These are phyloP conservation scores for Aureobasidium sp. DNA, from an alignment of 2,329 filamentous ascomycete genomes.

Conservation along the genomic window DNA sequence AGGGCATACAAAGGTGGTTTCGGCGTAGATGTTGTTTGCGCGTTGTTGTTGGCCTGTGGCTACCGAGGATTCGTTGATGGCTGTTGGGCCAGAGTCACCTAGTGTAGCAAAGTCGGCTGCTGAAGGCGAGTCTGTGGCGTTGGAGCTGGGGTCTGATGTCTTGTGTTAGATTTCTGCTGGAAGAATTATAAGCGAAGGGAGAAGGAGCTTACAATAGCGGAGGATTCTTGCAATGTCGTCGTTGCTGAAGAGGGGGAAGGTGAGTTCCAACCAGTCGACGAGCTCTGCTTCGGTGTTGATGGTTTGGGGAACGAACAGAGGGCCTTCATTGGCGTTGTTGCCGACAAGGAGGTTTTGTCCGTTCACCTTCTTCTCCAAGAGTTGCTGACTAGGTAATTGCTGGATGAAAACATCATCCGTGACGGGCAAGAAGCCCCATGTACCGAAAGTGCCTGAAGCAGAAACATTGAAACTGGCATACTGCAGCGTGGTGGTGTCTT, in stretches of 20 bases:
- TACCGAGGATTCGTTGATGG: constrained; percentile 43
- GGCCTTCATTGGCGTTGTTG: constrained; percentile 47
- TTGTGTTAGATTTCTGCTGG: background rate
- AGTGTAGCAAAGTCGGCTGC: constrained; percentile 24
- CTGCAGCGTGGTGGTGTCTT: constrained; percentile 33
- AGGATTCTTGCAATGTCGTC: constrained; percentile 33
- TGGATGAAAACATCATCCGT: constrained; percentile 37
- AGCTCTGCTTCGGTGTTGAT: constrained; percentile 37
- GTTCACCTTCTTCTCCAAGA: constrained; percentile 33
- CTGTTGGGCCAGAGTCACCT: constrained; percentile 33
- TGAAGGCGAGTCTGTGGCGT: constrained; percentile 21
- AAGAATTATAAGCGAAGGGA: constrained; percentile 18
- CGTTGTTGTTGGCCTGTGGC: constrained; percentile 49
- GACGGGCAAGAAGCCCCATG: constrained; percentile 40
- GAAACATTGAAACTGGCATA: constrained; percentile 32
- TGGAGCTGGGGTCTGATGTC: constrained; percentile 20
- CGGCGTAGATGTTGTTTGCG: constrained; percentile 44
- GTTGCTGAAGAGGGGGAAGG: constrained; percentile 34
- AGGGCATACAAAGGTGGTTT: constrained; percentile 50
- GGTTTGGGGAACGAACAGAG: constrained; percentile 37
- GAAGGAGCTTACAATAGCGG: constrained; percentile 21
- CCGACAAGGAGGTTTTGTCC: constrained; percentile 33
- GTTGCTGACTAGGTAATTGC: constrained; percentile 33
- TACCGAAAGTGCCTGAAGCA: constrained; percentile 32
- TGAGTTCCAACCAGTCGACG: constrained; percentile 31